Conservation (phyloP, 108 stramenopile species). For the Cylindrotheca fusiformis region DNA sequence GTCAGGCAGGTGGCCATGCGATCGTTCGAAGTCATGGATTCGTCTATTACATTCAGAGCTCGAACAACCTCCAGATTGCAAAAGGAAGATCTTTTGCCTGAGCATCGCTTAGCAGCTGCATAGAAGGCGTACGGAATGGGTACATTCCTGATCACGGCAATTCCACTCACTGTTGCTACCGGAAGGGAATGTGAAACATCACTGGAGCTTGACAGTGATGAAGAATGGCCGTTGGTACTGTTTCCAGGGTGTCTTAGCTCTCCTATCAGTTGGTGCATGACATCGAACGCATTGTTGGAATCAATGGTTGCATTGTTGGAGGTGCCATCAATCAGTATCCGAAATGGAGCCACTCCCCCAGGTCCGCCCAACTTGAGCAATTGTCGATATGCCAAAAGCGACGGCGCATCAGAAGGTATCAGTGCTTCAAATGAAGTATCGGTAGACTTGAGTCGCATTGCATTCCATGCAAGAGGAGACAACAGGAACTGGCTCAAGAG, state of each 20-base stretch:
- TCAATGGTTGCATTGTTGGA: constrained; percentile 7
- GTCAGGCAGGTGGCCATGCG: constrained; percentile 17
- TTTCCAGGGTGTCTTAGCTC: constrained; percentile 4
- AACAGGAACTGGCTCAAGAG: constrained; percentile 11
- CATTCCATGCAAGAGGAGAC: constrained; percentile 11
- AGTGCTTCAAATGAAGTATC: constrained; percentile 23
- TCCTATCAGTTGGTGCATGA: constrained; percentile 24
- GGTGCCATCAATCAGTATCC: constrained; percentile 31
- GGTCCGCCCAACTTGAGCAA: constrained; percentile 14
- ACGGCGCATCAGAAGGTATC: constrained; percentile 10
- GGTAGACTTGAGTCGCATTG: constrained; percentile 6
- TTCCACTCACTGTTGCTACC: neutral
- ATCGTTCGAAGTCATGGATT: constrained; percentile 1
- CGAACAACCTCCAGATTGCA: constrained; percentile 2
- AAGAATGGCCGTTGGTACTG: too few species aligned
- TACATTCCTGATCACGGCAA: neutral
- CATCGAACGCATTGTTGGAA: constrained; percentile 22
- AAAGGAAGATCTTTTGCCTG: neutral
- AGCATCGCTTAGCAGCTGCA: constrained; percentile 7
- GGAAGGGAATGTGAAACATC: neutral
- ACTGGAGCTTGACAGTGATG: neutral
- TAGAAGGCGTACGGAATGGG: constrained; percentile 9
- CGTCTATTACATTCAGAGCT: neutral
- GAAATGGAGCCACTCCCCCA: constrained; percentile 25
- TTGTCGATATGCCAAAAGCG: constrained; percentile 5